Conservation (phyloP, 2,329 filamentous ascomycete species). For the Cadophora luteo-olivacea region DNA sequence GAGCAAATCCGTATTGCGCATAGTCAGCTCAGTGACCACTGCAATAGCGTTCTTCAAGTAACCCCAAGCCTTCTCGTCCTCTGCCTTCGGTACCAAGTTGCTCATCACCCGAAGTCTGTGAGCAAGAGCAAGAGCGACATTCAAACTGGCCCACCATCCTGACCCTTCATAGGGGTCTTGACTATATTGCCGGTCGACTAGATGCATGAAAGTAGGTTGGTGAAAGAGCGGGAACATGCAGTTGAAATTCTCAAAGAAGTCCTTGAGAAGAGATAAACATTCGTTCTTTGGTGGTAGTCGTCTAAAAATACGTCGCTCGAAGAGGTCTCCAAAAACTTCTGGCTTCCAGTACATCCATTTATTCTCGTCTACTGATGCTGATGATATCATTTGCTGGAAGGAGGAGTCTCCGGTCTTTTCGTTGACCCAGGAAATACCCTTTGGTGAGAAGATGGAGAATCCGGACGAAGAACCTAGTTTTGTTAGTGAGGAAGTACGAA, state of each 20-base stretch:
- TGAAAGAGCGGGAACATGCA: conserved; percentile 98
- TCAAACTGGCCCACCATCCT: conserved; percentile 98
- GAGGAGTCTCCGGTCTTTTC: conserved; percentile 95
- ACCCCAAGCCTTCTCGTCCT: conserved; percentile 93
- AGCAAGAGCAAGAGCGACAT: conserved; percentile 91
- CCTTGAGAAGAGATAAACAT: conserved; percentile 84
- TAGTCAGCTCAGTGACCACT: conserved; percentile 88
- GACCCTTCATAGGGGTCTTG: conserved; percentile 91
- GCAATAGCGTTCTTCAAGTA: conserved; percentile 97
- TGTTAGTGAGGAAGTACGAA: conserved; percentile 64
- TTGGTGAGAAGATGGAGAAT: conserved; percentile 98
- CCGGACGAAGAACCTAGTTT: conserved; percentile 86
- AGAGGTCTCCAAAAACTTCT: conserved; percentile 94
- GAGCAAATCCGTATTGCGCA: conserved; percentile 93
- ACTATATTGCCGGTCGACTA: conserved; percentile 94
- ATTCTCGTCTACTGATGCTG: conserved; percentile 89
- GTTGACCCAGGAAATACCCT: conserved; percentile 98
- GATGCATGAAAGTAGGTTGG: conserved; percentile 97
- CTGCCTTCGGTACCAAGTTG: conserved; percentile 86
- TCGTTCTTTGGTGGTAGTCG: conserved; percentile 86
- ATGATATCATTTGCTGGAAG: conserved; percentile 93
- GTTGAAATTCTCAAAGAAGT: conserved; percentile 99
- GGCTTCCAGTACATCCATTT: conserved; percentile 98
- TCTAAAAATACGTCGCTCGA: conserved; percentile 83
- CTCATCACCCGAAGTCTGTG: conserved; percentile 94